Conservation (phyloP, 1,284 basidiomycete species). For the Paramarasmius palmivorus region DNA sequence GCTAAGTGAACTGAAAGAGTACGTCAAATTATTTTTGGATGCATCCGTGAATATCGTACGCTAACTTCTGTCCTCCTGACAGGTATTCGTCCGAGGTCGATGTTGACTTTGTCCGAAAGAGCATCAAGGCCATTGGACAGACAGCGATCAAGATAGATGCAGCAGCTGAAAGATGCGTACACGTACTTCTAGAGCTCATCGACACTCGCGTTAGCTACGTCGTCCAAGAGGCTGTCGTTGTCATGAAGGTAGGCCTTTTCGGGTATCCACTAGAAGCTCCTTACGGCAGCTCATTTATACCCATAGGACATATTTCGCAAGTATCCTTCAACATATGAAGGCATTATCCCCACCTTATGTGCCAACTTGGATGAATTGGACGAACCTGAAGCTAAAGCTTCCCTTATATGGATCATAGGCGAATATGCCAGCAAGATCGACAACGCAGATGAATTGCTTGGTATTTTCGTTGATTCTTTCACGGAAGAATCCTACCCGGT, state of each 20-base stretch:
- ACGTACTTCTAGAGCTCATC: slow-evolving; percentile 90
- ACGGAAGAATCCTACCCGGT: slow-evolving; percentile 92
- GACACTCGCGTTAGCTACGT: slow-evolving; percentile 94
- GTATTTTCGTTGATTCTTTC: slow-evolving; percentile 90
- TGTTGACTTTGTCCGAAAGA: slow-evolving; percentile 95
- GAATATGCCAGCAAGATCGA: slow-evolving; percentile 98
- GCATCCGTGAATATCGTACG: no score
- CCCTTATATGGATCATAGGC: slow-evolving; percentile 98
- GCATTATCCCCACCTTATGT: slow-evolving; percentile 93
- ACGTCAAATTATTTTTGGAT: no score
- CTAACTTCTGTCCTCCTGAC: not conserved
- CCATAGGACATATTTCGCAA: slow-evolving; percentile 93
- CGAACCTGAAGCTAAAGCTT: slow-evolving; percentile 97
- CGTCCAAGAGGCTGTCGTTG: slow-evolving; percentile 96
- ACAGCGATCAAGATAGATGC: slow-evolving; percentile 94
- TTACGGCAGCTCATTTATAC: not conserved
- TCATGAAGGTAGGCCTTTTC: slow-evolving; percentile 80
- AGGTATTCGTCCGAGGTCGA: slow-evolving; percentile 98
- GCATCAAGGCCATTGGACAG: slow-evolving; percentile 94
- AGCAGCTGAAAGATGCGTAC: slow-evolving; percentile 93
- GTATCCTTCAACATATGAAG: slow-evolving; percentile 97
- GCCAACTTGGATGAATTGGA: slow-evolving; percentile 95
- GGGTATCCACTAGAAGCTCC: not conserved
- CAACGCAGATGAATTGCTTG: slow-evolving; percentile 91
- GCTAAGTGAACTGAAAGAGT: slow-evolving; percentile 95